Base-by-base conservation (phyloP, 768 basidiomycete species). In the Naganishia kalamii region DNA sequence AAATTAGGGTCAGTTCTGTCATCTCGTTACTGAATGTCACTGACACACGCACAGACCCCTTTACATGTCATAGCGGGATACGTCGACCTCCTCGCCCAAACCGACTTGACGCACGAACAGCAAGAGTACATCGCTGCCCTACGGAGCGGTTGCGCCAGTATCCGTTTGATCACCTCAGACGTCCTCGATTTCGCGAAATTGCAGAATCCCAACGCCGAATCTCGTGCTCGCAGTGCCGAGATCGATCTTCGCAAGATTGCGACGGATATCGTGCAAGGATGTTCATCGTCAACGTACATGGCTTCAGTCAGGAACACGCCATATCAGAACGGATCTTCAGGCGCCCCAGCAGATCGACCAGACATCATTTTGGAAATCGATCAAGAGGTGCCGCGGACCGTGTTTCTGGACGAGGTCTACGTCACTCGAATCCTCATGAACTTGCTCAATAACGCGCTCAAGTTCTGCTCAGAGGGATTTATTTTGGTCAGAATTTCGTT, bases 101-200 rank as follows among this genome's bases (percentile, higher is more conserved):
- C 62, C 32, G 35, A 50, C 27, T 32, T 63, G 13, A 52, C 62
- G 25, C n/a, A 23, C 50, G 62, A 63, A 30, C 62, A 63, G 35
- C 49, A 50, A 23, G 62, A 63, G 32, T 63, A 51, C 27, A 51
- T 63, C 50, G 50, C 49, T 25, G 49, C 50, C 17, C 29, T 63
- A 4, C 51, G 49, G 27, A 51, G 49, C 41, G 62, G 62, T 11
- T 63, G 62, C 25, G 49, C 49, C 10, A 63, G 62, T 30, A 63
- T 63, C 41, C 62, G 62, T 10, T 32, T 63, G 15, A 63, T 63
- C 62, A 63, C 62, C 15, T 51, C 62, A 35, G 62, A 63, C 41
- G 62, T 63, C 3, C 51, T 63, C 23, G 62, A 63, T 40, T 63
- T 63, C 54, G 49, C 62, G 41, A 63, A 63, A 44, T 32, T 63